phyloP scores from a whole-genome alignment of 805 yeast genomes.

The Myxozyma melibiosi region DNA sequence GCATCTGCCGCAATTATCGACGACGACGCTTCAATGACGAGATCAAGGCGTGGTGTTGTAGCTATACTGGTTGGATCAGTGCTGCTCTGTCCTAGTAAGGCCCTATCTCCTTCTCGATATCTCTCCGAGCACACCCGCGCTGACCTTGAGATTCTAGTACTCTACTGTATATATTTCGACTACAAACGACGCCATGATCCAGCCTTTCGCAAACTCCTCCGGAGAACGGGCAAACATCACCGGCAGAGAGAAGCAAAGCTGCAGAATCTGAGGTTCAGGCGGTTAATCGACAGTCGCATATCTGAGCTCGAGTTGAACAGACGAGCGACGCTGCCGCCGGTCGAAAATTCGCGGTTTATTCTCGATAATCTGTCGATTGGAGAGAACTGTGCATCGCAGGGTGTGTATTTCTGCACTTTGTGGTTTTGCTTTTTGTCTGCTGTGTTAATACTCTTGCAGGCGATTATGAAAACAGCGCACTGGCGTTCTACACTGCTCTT shows the following conservation, averaged over 20 bases:
- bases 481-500: conserved; percentile 89
- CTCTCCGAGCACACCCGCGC: no score
- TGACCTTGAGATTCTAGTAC: conserved; percentile 32
- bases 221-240: neutral
- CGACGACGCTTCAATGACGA: no score
- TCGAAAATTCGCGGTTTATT: conserved; percentile 8
- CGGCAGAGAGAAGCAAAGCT: neutral
- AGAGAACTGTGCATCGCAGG: conserved; percentile 2
- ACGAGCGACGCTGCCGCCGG: neutral
- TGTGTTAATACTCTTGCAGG: conserved; percentile 42
- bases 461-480: conserved; percentile 68
- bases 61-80: conserved; percentile 14
- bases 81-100: conserved; percentile 21
- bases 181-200: conserved; percentile 81
- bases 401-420: neutral
- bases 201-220: conserved; percentile 53
- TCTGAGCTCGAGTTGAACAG: neutral
- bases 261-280: neutral
- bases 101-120: neutral
- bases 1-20: no score
- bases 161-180: conserved; percentile 86
- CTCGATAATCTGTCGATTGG: conserved; percentile 13
- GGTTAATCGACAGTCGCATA: conserved; percentile 11
- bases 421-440: neutral
- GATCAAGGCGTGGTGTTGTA: conserved; percentile 6